Evolutionary conservation across 768 basidiomycete genomes (phyloP), one percentile per base, ranked within the genome.

Genomic region (Trametes punicea): DNA sequence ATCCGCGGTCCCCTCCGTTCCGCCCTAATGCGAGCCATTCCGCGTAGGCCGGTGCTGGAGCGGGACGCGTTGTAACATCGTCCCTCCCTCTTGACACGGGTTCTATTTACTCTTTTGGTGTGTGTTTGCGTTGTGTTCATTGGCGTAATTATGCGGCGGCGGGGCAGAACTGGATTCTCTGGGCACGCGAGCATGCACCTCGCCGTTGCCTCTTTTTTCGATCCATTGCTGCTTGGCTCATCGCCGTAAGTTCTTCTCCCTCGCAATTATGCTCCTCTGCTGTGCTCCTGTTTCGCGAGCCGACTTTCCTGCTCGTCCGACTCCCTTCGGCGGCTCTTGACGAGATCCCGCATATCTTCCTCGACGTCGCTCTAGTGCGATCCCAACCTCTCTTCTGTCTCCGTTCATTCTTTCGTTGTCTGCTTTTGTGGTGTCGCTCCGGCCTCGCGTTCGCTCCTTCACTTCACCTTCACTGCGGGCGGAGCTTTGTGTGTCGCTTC

Each of bases 161-260:
- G 62, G 59, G 62, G 59, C 55, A 63, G 64, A 63, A 65, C 64
- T 65, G 64, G 62, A 41, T 63, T 65, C 64, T 65, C 59, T 62
- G 61, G 61, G 59, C 56, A 54, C 61, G 41, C 57, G 57, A 45
- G 57, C 52, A 59, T 59, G 57, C 57, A 46, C 57, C 57, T 59
- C 57, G 56, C 23, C 39, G 47, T 45, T 46, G 47, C 47, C 48
- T 51, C 39, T 38, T 15, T 25, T 20, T 44, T 13, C 41, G 30
- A 23, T 38, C 44, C 31, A 46, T 38, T 53, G 29, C 39, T 46
- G 46, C 54, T 20, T 38, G 26, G 44, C 44, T 31, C 42, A 13
- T 15, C 34, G 13, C 27, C 36, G 16, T 40, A 21, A 25, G 33
- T 15, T 39, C 31, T 29, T 23, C 29, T 45, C n/a, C 51, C 16